phyloP scores from a whole-genome alignment of 2,329 filamentous ascomycete genomes.

The Colletotrichum gloeosporioides region DNA sequence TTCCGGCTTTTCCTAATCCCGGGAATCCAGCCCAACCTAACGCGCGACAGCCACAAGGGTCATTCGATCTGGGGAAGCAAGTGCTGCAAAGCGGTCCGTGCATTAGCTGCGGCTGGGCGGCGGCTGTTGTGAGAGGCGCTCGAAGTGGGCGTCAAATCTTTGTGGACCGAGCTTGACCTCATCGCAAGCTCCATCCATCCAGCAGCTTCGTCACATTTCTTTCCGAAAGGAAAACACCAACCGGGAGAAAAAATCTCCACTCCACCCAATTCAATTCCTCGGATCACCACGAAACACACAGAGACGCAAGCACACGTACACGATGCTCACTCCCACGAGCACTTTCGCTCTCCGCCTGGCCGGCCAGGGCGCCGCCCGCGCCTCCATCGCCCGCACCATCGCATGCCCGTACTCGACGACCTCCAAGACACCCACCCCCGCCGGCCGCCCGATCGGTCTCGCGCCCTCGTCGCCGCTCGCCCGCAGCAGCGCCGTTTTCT shows the following conservation, averaged over 20 bases:
- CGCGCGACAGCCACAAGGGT: background rate
- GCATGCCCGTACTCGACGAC: slow-evolving; percentile 34
- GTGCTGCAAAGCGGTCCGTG: background rate
- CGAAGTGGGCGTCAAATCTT: slow-evolving; percentile 13
- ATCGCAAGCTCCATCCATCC: slow-evolving; percentile 21
- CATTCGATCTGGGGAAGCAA: background rate
- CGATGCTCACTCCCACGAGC: slow-evolving; percentile 35
- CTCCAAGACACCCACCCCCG: background rate
- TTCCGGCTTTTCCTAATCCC: background rate
- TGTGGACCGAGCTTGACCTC: slow-evolving; percentile 20
- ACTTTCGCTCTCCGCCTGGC: slow-evolving; percentile 35
- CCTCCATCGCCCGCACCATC: slow-evolving; percentile 12
- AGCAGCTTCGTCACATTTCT: slow-evolving; percentile 5
- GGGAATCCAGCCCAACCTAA: background rate
- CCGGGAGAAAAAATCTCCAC: background rate
- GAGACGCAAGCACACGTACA: background rate
- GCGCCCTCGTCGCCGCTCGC: slow-evolving; percentile 8
- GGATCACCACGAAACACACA: background rate
- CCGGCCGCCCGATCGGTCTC: slow-evolving; percentile 21
- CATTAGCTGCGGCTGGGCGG: slow-evolving; percentile 2
- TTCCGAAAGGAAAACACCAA: background rate
- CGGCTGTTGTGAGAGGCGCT: background rate
- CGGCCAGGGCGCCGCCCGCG: slow-evolving; percentile 26
- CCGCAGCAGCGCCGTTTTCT: slow-evolving; percentile 17
- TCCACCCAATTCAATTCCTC: background rate